phyloP scores from a whole-genome alignment of 78 protist genomes.

The Dictyostelium discoideum region DNA sequence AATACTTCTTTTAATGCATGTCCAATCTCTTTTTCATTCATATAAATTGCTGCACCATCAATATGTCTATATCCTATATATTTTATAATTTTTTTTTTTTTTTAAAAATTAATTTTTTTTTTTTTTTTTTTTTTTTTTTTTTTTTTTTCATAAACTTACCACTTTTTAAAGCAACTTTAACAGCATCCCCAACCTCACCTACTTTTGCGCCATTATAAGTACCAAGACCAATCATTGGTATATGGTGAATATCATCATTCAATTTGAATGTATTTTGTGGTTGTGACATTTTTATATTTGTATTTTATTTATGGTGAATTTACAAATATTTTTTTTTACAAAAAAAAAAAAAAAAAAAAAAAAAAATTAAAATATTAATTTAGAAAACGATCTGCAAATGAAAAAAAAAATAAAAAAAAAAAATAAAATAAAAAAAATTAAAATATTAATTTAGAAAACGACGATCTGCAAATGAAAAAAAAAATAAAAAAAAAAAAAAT shows the following conservation, averaged over 20 bases:
- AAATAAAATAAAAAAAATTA: no score
- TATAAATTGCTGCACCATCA: constrained; percentile 65
- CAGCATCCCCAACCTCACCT: background rate
- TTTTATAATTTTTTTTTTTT: no score
- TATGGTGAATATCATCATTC: background rate
- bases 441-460: no score
- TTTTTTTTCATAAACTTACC: background rate
- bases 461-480: no score
- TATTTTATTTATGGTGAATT: no score
- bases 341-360: no score
- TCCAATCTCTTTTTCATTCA: constrained; percentile 80
- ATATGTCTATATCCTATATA: constrained; percentile 79
- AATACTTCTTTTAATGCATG: constrained; percentile 60
- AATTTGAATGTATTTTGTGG: background rate
- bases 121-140: background rate
- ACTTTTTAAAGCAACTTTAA: background rate
- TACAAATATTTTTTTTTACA: no score
- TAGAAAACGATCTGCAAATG: no score
- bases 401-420: no score
- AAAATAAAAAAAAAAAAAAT: no score
- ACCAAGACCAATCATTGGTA: constrained; percentile 6
- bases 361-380: no score
- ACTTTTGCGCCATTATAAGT: background rate
- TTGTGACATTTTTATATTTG: background rate
- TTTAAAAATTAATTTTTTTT: background rate